phyloP scores from a whole-genome alignment of 371 early-diverging fungal species.

The Gilbertella persicaria region DNA sequence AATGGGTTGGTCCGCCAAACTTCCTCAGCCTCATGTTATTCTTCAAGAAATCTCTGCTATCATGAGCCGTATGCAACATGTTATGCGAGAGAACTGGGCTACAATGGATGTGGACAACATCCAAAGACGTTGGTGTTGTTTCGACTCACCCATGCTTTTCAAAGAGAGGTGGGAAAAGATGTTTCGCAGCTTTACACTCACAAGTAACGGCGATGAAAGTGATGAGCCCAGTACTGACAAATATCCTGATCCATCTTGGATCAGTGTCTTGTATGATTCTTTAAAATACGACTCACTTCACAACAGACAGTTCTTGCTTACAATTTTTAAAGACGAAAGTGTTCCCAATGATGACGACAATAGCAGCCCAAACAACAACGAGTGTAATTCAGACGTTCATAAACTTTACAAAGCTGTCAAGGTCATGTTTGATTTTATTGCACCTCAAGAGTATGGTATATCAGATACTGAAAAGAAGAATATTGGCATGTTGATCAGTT shows the following conservation, averaged over 20 bases:
- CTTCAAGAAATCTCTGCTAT: conserved; percentile 71
- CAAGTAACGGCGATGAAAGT: conserved; percentile 46
- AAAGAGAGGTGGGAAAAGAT: conserved; percentile 96
- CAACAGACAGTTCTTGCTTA: conserved; percentile 83
- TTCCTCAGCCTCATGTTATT: conserved; percentile 65
- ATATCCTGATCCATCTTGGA: conserved; percentile 81
- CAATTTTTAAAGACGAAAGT: conserved; percentile 51
- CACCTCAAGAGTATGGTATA: conserved; percentile 93
- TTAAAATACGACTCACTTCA: conserved; percentile 96
- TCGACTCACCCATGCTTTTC: conserved; percentile 74
- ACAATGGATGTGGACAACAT: conserved; percentile 55
- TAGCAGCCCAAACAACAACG: no score
- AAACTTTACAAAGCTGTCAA: conserved; percentile 83
- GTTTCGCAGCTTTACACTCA: conserved; percentile 84
- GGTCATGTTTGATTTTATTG: conserved; percentile 89
- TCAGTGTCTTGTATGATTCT: conserved; percentile 93
- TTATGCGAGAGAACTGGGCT: conserved; percentile 82
- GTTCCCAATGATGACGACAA: background rate
- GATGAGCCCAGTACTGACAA: conserved; percentile 36
- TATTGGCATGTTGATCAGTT: conserved; percentile 85
- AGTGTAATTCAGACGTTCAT: conserved; percentile 36
- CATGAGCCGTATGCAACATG: conserved; percentile 66
- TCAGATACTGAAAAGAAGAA: conserved; percentile 78
- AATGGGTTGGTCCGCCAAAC: conserved; percentile 56
- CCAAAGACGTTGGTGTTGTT: conserved; percentile 80